A percentile compares a stretch with the other conserved stretches of the same genome.
phyloP scores from a whole-genome alignment of 1,139 yeast genomes.

The Candida sp. region DNA sequence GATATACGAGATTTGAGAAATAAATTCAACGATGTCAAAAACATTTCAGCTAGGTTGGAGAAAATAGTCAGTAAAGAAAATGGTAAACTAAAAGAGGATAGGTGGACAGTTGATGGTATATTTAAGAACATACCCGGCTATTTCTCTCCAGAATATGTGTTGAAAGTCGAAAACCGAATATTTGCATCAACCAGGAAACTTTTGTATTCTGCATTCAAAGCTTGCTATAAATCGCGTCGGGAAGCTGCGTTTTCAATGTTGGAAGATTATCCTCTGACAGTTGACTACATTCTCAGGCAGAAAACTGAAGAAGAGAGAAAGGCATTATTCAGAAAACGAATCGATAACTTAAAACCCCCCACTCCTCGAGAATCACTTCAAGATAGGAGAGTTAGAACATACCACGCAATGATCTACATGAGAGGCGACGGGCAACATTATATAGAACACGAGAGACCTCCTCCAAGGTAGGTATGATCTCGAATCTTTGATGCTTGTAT shows the following conservation, averaged over 20 bases:
- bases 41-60: neutral
- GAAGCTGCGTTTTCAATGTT: constrained; percentile 19
- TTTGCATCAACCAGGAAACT: constrained; percentile 12
- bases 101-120: constrained; percentile 10
- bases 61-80: constrained; percentile 7
- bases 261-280: constrained; percentile 32
- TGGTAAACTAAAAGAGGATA: neutral
- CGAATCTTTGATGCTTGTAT: too few species aligned
- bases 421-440: neutral
- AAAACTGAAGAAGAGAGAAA: constrained; percentile 15
- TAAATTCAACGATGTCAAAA: constrained; percentile 5
- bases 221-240: constrained; percentile 14
- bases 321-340: constrained; percentile 18
- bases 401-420: constrained; percentile 9
- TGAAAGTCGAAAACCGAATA: constrained; percentile 18
- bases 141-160: constrained; percentile 22
- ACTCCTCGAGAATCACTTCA: constrained; percentile 15
- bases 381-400: constrained; percentile 19
- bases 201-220: constrained; percentile 15
- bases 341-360: constrained; percentile 19
- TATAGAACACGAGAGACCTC: too few species aligned
- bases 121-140: constrained; percentile 18
- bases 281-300: constrained; percentile 24
- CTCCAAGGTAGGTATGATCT: too few species aligned
- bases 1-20: constrained; percentile 8